Base-by-base conservation (phyloP, 306 rosid species). In the Casuarina cunninghamiana region DNA sequence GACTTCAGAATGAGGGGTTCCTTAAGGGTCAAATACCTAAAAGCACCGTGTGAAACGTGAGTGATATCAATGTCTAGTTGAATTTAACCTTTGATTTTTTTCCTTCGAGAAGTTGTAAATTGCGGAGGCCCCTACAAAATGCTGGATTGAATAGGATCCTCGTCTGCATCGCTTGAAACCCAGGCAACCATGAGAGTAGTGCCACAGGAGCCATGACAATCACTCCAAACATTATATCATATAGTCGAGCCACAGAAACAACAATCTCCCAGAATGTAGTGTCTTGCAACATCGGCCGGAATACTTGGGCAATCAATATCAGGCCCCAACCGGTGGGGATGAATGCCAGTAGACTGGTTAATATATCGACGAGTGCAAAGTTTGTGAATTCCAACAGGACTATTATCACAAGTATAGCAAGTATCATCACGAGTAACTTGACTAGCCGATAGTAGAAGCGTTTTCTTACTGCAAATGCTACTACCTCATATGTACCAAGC, bases 281-380 rank as follows among this genome's bases (percentile, higher is more conserved):
- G 49, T 12, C 41, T 72, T 87, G 86, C 76, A 93, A 84, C 55
- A 50, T 15, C n/a, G 91, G 90, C 41, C 95, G 84, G 72, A 91
- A 80, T 69, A 91, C 98, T 83, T 93, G 98, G 7, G 95, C 95
- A 75, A 93, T 88, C 88, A 86, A 71, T 81, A 91, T 13, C 78
- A 93, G 63, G 74, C 97, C 97, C 98, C 98, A 93, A 7, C 98
- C 98, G 15, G 98, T 93, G 43, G 98, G 98, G 65, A 93, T 74
- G 77, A 91, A 93, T 46, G 98, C 98, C 78, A 91, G 63, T 77
- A 93, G 74, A 81, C 98, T 87, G n/a, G 98, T 89, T 79, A 93
- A 88, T 44, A 87, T 78, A 84, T 93, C 97, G 39, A 85, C 37
- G 53, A 88, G 82, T 15, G 73, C 69, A 84, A 91, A 93, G 1